Conservation (phyloP, 208 protist species). For the Leishmania aethiopica region DNA sequence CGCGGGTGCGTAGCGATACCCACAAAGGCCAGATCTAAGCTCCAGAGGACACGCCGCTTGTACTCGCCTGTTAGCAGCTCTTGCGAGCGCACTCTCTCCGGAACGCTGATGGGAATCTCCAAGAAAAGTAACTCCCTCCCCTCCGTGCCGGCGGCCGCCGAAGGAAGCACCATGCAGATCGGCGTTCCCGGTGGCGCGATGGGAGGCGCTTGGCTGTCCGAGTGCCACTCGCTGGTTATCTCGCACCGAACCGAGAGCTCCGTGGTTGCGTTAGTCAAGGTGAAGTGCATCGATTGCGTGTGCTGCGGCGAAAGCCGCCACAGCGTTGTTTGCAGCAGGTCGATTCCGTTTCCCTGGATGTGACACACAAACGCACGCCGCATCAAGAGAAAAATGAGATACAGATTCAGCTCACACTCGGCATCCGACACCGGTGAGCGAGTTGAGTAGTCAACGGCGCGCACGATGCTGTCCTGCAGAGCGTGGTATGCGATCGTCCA, state of each 20-base stretch:
- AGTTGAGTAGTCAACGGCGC: constrained; percentile 13
- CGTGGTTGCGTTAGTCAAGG: constrained; percentile 8
- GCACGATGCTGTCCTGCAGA: constrained; percentile 14
- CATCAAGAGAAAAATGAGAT: constrained; percentile 22
- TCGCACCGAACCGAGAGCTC: constrained; percentile 37
- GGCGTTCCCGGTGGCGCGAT: constrained; percentile 38
- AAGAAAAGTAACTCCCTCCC: constrained; percentile 29
- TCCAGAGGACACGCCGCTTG: constrained; percentile 42
- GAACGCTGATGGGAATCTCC: background rate
- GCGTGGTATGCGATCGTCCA: constrained; percentile 12
- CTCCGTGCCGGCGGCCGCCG: background rate
- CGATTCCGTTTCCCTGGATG: background rate
- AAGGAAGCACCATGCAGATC: constrained; percentile 39
- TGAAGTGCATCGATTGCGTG: constrained; percentile 13
- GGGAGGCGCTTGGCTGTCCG: constrained; percentile 6
- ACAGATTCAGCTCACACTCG: constrained; percentile 34
- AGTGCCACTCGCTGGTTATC: constrained; percentile 42
- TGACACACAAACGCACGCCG: constrained; percentile 7
- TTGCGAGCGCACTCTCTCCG: constrained; percentile 11
- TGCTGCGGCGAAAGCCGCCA: constrained; percentile 13
- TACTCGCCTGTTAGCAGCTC: constrained; percentile 18
- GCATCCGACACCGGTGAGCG: constrained; percentile 23
- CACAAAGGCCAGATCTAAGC: constrained; percentile 50
- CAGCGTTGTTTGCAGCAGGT: constrained; percentile 18
- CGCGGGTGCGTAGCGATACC: constrained; percentile 9